Evolutionary conservation across 352 stramenopile genomes (phyloP).

Genomic region (Pythium pyrilobum): DNA sequence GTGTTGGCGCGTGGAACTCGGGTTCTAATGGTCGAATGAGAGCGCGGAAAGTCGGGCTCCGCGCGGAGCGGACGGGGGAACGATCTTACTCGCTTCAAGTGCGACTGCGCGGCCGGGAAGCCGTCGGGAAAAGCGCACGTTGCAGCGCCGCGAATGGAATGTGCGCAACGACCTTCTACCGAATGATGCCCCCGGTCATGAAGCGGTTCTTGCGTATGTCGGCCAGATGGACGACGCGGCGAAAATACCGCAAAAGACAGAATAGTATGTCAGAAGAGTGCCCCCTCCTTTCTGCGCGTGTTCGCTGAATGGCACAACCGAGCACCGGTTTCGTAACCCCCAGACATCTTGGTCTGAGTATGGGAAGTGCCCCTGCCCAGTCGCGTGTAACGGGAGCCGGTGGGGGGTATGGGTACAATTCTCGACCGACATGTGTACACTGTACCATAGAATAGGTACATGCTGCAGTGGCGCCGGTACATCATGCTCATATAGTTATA

Average conservation of each 20-base stretch:
- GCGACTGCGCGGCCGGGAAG: not conserved
- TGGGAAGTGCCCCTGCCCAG: not conserved
- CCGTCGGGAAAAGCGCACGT: not conserved
- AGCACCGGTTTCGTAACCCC: not conserved
- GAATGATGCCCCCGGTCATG: not conserved
- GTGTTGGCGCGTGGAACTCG: not conserved
- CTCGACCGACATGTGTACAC: not conserved
- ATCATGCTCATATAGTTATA: not conserved
- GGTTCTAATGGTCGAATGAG: not conserved
- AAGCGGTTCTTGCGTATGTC: constrained; percentile 9
- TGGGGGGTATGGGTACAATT: not conserved
- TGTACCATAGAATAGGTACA: not conserved
- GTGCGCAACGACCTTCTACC: constrained; percentile 7
- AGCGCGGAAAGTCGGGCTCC: not conserved
- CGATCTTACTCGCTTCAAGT: not conserved
- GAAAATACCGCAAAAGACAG: constrained; percentile 13
- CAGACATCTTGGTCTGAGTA: constrained; percentile 21
- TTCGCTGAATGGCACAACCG: constrained; percentile 10
- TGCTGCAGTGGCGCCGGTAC: not conserved
- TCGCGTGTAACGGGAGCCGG: constrained; percentile 7
- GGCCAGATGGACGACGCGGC: too few relatives aligned
- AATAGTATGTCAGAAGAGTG: constrained; percentile 5
- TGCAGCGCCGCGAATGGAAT: too few relatives aligned
- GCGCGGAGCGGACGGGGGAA: not conserved
- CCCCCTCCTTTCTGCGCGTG: constrained; percentile 10